phyloP scores from a whole-genome alignment of 2,329 filamentous ascomycete species.

The Cladosporium halotolerans region DNA sequence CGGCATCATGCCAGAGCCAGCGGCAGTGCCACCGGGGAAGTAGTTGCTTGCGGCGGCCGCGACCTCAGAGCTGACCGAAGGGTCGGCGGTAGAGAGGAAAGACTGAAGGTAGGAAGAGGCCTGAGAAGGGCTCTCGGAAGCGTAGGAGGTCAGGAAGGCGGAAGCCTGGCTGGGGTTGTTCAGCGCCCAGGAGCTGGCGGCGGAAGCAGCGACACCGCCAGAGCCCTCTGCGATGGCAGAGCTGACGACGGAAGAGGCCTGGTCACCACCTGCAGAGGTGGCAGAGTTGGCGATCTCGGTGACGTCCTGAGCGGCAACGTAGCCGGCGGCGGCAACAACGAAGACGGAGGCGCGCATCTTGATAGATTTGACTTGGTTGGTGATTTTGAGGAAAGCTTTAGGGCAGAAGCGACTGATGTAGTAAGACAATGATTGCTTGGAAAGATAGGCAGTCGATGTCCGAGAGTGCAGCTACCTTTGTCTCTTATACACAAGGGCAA shows the following conservation, averaged over 20 bases:
- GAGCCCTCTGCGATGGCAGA: neutral
- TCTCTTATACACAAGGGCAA: slow-evolving; percentile 9
- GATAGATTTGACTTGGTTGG: neutral
- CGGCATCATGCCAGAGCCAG: slow-evolving; percentile 1
- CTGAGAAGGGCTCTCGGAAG: neutral
- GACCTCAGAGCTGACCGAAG: slow-evolving; percentile 3
- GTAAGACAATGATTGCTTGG: slow-evolving; percentile 1
- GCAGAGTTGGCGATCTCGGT: neutral
- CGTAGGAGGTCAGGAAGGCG: neutral
- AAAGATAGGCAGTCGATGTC: slow-evolving; percentile 3
- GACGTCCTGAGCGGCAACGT: slow-evolving; percentile 8
- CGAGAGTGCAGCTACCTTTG: neutral
- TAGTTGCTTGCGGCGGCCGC: neutral
- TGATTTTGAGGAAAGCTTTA: neutral
- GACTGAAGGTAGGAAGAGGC: slow-evolving; percentile 2
- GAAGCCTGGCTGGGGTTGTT: slow-evolving; percentile 7
- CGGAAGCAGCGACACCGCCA: neutral
- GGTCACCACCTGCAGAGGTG: neutral
- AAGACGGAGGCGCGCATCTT: slow-evolving; percentile 5
- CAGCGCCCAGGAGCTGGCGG: neutral
- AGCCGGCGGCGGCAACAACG: slow-evolving; percentile 5
- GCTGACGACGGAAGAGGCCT: neutral
- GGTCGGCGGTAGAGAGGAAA: slow-evolving; percentile 8
- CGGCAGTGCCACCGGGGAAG: neutral
- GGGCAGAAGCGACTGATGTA: neutral